Evolutionary conservation across 2,329 filamentous ascomycete species (phyloP).

Genomic region (Exophiala calicioides): DNA sequence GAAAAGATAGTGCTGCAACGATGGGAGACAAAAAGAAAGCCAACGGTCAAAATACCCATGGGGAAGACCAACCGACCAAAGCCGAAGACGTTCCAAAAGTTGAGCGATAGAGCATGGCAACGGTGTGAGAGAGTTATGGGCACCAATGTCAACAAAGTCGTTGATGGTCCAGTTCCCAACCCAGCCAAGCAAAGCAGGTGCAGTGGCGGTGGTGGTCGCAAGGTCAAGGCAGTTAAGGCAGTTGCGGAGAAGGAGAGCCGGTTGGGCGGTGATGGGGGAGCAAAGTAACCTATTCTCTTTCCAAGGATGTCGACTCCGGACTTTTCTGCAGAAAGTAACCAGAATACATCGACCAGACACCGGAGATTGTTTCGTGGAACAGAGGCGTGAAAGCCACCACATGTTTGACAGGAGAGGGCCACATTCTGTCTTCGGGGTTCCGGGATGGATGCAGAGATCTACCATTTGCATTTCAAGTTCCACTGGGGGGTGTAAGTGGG

Average conservation of each 20-base stretch:
- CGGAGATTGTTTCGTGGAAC: constrained; percentile 25
- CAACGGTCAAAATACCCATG: constrained; percentile 28
- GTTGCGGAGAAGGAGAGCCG: too few relatives aligned
- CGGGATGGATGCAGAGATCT: too few relatives aligned
- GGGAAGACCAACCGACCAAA: constrained; percentile 25
- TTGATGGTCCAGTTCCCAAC: constrained; percentile 14
- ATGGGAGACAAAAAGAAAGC: constrained; percentile 25
- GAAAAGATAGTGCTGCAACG: constrained; percentile 21
- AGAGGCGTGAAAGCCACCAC: constrained; percentile 21
- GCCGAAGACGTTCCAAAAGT: constrained; percentile 25
- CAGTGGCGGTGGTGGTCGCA: too few relatives aligned
- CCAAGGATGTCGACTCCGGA: neutral
- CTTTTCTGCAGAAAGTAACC: constrained; percentile 2
- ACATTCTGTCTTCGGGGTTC: constrained; percentile 1
- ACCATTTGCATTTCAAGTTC: too few relatives aligned
- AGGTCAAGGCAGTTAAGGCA: too few relatives aligned
- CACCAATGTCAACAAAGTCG: neutral
- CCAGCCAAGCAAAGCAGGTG: constrained; percentile 13
- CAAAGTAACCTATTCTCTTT: neutral
- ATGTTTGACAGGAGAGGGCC: neutral
- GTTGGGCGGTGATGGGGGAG: too few relatives aligned
- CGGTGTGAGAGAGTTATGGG: constrained; percentile 4
- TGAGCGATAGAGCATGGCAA: constrained; percentile 28
- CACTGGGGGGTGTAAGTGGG: too few relatives aligned
- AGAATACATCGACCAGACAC: constrained; percentile 9